phyloP scores from a whole-genome alignment of 1,284 basidiomycete species.

The Melampsora occidentalis region DNA sequence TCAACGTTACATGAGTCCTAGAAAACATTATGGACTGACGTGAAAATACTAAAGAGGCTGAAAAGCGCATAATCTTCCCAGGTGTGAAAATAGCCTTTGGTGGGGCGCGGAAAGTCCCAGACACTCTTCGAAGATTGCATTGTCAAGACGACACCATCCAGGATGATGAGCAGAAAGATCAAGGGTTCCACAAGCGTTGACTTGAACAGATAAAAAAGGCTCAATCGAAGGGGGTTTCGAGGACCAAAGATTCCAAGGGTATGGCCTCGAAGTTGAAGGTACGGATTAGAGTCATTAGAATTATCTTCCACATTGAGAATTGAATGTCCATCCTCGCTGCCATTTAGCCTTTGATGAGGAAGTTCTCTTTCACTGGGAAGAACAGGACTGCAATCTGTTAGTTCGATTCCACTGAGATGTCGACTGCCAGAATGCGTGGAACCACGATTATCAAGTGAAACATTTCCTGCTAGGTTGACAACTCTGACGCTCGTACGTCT shows the following conservation, averaged over 20 bases:
- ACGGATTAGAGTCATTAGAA: constrained; percentile 39
- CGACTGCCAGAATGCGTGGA: background rate
- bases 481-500: constrained; percentile 75
- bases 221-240: constrained; percentile 63
- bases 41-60: constrained; percentile 77
- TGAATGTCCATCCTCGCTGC: constrained; percentile 49
- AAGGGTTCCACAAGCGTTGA: constrained; percentile 72
- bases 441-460: background rate
- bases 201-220: constrained; percentile 67
- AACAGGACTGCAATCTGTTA: constrained; percentile 59
- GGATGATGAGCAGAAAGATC: constrained; percentile 77
- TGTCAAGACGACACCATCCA: constrained; percentile 77
- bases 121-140: constrained; percentile 67
- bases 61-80: constrained; percentile 88
- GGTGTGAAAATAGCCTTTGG: constrained; percentile 71
- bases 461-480: constrained; percentile 65
- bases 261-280: constrained; percentile 64
- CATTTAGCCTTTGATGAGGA: constrained; percentile 49
- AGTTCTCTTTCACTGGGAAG: constrained; percentile 58
- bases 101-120: constrained; percentile 56
- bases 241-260: constrained; percentile 76
- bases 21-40: constrained; percentile 60
- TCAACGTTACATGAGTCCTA: background rate
- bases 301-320: constrained; percentile 46
- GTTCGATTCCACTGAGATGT: constrained; percentile 55